These are phyloP conservation scores for Sugiyamaella grinbergsii DNA, from an alignment of 1,139 yeast genomes.

Conservation along the genomic window DNA sequence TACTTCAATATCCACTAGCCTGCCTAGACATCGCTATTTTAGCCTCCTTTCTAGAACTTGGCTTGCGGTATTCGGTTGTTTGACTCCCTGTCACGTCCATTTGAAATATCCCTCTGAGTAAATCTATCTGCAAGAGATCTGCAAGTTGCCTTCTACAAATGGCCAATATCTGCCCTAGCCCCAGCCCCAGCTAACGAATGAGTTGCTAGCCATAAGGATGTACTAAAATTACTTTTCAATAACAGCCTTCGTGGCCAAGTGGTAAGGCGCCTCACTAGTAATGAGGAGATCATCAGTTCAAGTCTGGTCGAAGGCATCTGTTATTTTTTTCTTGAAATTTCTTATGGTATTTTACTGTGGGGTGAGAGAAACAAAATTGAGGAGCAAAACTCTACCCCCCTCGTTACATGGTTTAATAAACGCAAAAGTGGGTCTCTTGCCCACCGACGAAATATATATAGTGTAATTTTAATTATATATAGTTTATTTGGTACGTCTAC, in stretches of 20 bases:
- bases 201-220: neutral
- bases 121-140: too few relatives aligned
- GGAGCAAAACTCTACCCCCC: neutral
- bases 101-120: too few relatives aligned
- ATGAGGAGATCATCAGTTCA: neutral
- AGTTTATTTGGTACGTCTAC: neutral
- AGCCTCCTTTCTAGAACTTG: too few relatives aligned
- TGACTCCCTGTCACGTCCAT: too few relatives aligned
- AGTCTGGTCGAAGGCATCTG: slow-evolving; percentile 1
- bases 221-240: neutral
- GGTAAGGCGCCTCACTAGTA: too few relatives aligned
- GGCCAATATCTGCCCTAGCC: too few relatives aligned
- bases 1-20: too few relatives aligned
- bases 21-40: too few relatives aligned
- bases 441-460: neutral
- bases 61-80: too few relatives aligned
- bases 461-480: too few relatives aligned
- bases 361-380: too few relatives aligned
- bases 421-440: neutral
- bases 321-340: neutral
- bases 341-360: neutral
- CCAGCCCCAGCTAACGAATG: neutral
- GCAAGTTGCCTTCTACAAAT: too few relatives aligned
- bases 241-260: slow-evolving; percentile 12
- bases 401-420: neutral